These are phyloP conservation scores for Chenopodium suecicum DNA, from an alignment of 148 eudicot species.

Conservation along the genomic window DNA sequence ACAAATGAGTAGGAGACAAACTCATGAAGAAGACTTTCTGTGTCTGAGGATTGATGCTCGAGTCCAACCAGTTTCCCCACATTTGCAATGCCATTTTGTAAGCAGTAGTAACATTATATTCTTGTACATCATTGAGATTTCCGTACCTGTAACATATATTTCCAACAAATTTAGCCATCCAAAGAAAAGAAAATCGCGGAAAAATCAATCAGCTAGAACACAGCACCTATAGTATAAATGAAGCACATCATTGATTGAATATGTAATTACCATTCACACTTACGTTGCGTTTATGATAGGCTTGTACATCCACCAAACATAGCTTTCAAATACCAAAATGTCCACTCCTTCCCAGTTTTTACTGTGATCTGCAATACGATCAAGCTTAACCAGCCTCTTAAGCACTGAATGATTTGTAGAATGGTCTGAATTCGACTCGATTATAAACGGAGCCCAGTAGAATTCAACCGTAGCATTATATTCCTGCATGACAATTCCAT, in stretches of 20 bases:
- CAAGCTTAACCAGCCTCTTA: slow-evolving; percentile 70
- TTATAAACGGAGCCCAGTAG: slow-evolving; percentile 94
- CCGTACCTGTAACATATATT: slow-evolving; percentile 44
- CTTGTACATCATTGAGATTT: slow-evolving; percentile 39
- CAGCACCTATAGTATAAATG: not conserved
- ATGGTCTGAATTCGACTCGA: slow-evolving; percentile 89
- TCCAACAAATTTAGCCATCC: not conserved
- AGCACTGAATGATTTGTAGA: slow-evolving; percentile 72
- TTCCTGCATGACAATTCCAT: slow-evolving; percentile 40
- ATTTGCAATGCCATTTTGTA: slow-evolving; percentile 78
- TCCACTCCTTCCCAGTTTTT: slow-evolving; percentile 79
- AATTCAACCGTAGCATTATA: slow-evolving; percentile 86
- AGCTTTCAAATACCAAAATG: slow-evolving; percentile 79
- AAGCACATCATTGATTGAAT: not conserved
- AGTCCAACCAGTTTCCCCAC: slow-evolving; percentile 90
- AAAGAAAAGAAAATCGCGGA: not conserved
- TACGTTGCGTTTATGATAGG: slow-evolving; percentile 85
- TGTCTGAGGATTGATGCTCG: slow-evolving; percentile 52
- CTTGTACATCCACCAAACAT: slow-evolving; percentile 97
- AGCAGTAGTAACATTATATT: slow-evolving; percentile 77
- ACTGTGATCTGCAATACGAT: slow-evolving; percentile 63
- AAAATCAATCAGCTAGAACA: too few species aligned
- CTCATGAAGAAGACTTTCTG: slow-evolving; percentile 87
- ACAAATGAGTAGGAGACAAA: slow-evolving; percentile 92
- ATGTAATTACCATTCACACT: slow-evolving; percentile 5